Evolutionary conservation across 2,329 filamentous ascomycete genomes (phyloP).

Genomic region (Cytospora mali): DNA sequence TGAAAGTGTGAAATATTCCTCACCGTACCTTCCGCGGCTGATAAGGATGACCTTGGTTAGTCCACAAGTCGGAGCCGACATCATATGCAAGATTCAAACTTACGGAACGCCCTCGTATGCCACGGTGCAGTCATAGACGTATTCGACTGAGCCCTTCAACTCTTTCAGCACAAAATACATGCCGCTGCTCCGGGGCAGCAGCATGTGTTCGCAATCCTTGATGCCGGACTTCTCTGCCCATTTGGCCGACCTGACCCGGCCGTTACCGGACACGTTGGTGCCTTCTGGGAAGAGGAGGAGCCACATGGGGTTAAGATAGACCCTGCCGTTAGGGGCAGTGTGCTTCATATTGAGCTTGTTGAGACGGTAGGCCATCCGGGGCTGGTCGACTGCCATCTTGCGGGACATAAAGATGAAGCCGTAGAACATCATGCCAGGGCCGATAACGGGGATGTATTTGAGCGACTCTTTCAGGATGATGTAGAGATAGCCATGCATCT

Average conservation of each 20-base stretch:
- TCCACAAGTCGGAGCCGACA: not conserved
- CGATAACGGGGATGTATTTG: conserved; percentile 78
- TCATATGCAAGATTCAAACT: conserved; percentile 44
- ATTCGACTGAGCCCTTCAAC: conserved; percentile 73
- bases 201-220: conserved; percentile 71
- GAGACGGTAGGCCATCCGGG: conserved; percentile 73
- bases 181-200: conserved; percentile 80
- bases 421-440: conserved; percentile 81
- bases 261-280: conserved; percentile 76
- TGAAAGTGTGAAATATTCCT: conserved; percentile 83
- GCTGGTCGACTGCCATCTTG: conserved; percentile 81
- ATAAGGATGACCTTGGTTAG: not conserved
- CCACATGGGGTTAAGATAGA: conserved; percentile 81
- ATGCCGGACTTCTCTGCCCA: conserved; percentile 79
- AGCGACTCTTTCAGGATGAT: conserved; percentile 90
- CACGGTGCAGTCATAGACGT: conserved; percentile 90
- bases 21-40: conserved; percentile 80
- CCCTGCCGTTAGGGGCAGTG: conserved; percentile 54
- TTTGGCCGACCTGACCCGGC: conserved; percentile 67
- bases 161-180: conserved; percentile 79
- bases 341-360: conserved; percentile 65
- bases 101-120: conserved; percentile 93
- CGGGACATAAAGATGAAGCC: conserved; percentile 91
- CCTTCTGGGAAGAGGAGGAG: conserved; percentile 85
- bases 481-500: conserved; percentile 83